phyloP scores from a whole-genome alignment of 805 yeast species.

The Barnettozyma sucrosica region DNA sequence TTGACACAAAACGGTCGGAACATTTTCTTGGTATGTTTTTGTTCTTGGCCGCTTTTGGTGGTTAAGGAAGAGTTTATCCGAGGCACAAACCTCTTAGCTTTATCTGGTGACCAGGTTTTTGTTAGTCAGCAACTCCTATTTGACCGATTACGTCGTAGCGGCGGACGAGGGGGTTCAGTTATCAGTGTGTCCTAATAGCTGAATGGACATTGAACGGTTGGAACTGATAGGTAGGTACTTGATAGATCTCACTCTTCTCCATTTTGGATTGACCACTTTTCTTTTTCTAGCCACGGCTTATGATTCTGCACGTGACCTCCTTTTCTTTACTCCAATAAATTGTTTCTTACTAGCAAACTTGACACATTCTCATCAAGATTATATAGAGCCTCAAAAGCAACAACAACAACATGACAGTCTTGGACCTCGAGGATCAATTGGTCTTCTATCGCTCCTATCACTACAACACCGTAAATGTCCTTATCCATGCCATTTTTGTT shows the following conservation, averaged over 20 bases:
- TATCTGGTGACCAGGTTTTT: no score
- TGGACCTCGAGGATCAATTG: slow-evolving; percentile 35
- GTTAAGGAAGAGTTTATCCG: not conserved
- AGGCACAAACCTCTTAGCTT: no score
- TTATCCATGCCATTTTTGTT: slow-evolving; percentile 72
- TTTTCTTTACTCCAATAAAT: not conserved
- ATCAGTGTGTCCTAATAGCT: no score
- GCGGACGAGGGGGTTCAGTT: no score
- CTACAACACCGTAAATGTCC: slow-evolving; percentile 52
- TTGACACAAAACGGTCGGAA: not conserved
- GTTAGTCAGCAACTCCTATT: no score
- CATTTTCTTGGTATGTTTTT: not conserved
- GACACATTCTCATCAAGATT: not conserved
- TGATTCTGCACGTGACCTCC: not conserved
- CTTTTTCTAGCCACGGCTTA: not conserved
- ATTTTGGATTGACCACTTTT: not conserved
- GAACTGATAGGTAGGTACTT: no score
- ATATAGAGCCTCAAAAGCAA: no score
- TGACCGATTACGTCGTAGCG: no score
- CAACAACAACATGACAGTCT: slow-evolving; percentile 8
- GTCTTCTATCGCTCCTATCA: slow-evolving; percentile 56
- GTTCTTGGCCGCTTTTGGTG: not conserved
- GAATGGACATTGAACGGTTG: not conserved
- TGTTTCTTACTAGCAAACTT: not conserved
- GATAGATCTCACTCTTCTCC: not conserved